A percentile compares a stretch with the other conserved stretches of the same genome.
phyloP scores from a whole-genome alignment of 306 rosid genomes.

The Vigna trinervia region DNA sequence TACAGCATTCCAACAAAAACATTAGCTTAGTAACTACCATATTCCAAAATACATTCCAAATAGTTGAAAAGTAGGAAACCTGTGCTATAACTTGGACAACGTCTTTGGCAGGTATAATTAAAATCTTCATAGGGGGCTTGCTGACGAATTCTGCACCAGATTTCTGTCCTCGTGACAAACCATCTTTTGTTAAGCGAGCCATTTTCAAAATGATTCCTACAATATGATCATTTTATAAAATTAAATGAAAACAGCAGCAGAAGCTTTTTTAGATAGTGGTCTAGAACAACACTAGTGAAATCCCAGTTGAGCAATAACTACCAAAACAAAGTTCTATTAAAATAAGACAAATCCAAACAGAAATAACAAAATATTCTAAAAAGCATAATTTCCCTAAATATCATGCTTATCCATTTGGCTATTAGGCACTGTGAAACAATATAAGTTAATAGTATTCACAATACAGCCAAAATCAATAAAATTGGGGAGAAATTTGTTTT shows the following conservation, averaged over 20 bases:
- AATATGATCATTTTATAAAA: constrained; percentile 29
- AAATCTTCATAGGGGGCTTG: constrained; percentile 76
- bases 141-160: constrained; percentile 61
- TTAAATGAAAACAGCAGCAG: constrained; percentile 33
- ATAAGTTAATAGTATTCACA: constrained; percentile 4
- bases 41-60: not conserved
- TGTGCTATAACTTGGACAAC: constrained; percentile 89
- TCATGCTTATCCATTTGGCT: not conserved
- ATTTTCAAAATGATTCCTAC: constrained; percentile 83
- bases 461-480: constrained; percentile 35
- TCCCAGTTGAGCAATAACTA: constrained; percentile 7
- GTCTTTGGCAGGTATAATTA: constrained; percentile 73
- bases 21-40: constrained; percentile 9
- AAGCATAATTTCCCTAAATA: constrained; percentile 23
- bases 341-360: constrained; percentile 5
- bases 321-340: not conserved
- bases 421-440: constrained; percentile 28
- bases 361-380: constrained; percentile 8
- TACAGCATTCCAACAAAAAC: constrained; percentile 30
- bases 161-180: constrained; percentile 70
- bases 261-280: constrained; percentile 1
- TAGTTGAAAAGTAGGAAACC: constrained; percentile 59
- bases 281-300: constrained; percentile 5
- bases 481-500: not conserved
- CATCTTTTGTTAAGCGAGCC: constrained; percentile 83